Conservation (phyloP, 169 alveolate genomes). For the Theileria sp. region DNA sequence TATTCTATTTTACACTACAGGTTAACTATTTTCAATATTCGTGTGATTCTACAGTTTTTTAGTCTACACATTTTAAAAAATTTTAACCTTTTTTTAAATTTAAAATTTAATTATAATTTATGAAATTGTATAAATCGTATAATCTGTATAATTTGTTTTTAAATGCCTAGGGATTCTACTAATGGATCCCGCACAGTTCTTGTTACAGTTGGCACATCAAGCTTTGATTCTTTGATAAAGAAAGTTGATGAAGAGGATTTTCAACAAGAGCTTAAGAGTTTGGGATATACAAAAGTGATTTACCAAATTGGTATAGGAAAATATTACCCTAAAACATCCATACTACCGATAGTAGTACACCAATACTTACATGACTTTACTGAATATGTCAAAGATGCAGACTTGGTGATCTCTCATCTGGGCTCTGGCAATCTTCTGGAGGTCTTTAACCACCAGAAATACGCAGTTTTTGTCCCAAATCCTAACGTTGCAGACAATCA, state of each 20-base stretch:
- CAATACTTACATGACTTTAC: slow-evolving; percentile 65
- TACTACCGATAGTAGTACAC: slow-evolving; percentile 29
- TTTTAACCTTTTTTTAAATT: not conserved
- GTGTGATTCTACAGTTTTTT: not conserved
- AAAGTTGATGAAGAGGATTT: slow-evolving; percentile 34
- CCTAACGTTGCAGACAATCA: slow-evolving; percentile 77
- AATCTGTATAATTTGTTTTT: not conserved
- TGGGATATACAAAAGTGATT: slow-evolving; percentile 50
- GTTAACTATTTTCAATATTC: not conserved
- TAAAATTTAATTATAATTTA: not conserved
- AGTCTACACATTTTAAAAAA: not conserved
- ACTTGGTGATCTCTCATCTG: slow-evolving; percentile 80
- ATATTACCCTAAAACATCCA: not conserved
- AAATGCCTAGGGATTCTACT: not conserved
- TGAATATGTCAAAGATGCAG: slow-evolving; percentile 59
- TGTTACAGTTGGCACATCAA: slow-evolving; percentile 64
- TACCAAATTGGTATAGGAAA: slow-evolving; percentile 49
- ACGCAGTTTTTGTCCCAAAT: slow-evolving; percentile 80
- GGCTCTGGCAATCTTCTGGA: slow-evolving; percentile 86
- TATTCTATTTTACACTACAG: too few relatives aligned
- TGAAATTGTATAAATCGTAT: not conserved
- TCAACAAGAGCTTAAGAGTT: slow-evolving; percentile 36
- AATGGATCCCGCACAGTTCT: slow-evolving; percentile 21
- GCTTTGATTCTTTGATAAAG: slow-evolving; percentile 44
- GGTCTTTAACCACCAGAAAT: slow-evolving; percentile 72